Base-by-base conservation (phyloP, 2,329 filamentous ascomycete species). In the Verticillium dahliae region DNA sequence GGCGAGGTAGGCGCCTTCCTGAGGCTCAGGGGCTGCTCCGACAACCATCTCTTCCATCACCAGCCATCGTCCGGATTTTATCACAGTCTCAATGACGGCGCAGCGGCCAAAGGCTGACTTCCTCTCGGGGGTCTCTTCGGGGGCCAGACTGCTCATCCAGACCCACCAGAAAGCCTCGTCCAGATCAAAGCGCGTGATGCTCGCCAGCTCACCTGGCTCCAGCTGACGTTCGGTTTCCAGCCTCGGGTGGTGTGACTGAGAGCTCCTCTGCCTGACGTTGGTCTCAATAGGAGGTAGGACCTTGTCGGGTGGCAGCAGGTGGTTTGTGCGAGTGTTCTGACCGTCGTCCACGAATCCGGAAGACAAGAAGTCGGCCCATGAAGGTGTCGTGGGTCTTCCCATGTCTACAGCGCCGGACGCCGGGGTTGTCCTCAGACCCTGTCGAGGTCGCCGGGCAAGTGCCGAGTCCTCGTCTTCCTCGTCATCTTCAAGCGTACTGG, bases 101-200 rank as follows among this genome's bases (percentile, higher is more conserved):
- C 95, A 99, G 65, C 95, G 85, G 41, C 95, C 95, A 73, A 99
- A 99, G 0, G 93, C 92, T 6, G 93, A 89, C 73, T 99, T 99
- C 63, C 95, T 87, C 56, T 89, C 84, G 0, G 87, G 76, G 0
- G 93, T 90, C 76, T 99, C 95, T 70, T 99, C 95, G 0, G 88
- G 90, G 1, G 94, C 92, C 69, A 99, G 79, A 80, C 94, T 98
- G 68, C 87, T 96, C 83, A 99, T 98, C 95, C 95, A 99, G 4
- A 98, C 95, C 94, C 95, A 98, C 95, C 95, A 99, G 74, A 99
- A 99, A 1, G 92, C 90, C 73, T 98, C 94, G 69, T 99, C 95
- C 5, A 99, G 81, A 65, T 95, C 89, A 62, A 98, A 85, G 41
- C 84, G 84, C 31, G 85, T 90, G 70, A 99, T 97, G 72, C 92